Conservation (phyloP, 345 rosid genomes). For the Acer saccharum region DNA sequence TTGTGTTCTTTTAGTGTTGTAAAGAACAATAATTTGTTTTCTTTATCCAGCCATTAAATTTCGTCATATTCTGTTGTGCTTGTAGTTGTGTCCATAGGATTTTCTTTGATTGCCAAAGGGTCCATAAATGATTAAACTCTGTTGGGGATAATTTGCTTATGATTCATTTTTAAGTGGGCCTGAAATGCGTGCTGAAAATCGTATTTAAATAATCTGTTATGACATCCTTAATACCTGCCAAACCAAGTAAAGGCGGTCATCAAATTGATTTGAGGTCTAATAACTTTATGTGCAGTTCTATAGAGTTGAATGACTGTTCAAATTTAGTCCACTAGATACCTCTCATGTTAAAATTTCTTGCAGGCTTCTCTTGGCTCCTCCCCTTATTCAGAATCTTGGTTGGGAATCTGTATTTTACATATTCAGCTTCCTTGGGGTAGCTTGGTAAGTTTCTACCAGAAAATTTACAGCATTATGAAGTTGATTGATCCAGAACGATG, state of each 20-base stretch:
- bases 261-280: background rate
- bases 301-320: constrained; percentile 2
- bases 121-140: background rate
- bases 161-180: background rate
- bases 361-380: constrained; percentile 97
- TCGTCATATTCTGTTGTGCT: background rate
- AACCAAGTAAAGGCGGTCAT: background rate
- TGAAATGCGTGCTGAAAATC: background rate
- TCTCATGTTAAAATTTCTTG: constrained; percentile 32
- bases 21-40: background rate
- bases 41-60: background rate
- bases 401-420: constrained; percentile 93
- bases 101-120: background rate
- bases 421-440: constrained; percentile 78
- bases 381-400: constrained; percentile 75
- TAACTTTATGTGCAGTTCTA: background rate
- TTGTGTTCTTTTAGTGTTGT: background rate
- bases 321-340: constrained; percentile 10
- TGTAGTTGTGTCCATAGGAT: background rate
- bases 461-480: background rate
- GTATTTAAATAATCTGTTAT: background rate
- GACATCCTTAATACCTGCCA: background rate
- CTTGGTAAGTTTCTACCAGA: constrained; percentile 59
- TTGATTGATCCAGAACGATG: constrained; percentile 12
- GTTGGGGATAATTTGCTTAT: background rate